Evolutionary conservation across 345 rosid genomes (phyloP).

Genomic region (Ricinus communis): DNA sequence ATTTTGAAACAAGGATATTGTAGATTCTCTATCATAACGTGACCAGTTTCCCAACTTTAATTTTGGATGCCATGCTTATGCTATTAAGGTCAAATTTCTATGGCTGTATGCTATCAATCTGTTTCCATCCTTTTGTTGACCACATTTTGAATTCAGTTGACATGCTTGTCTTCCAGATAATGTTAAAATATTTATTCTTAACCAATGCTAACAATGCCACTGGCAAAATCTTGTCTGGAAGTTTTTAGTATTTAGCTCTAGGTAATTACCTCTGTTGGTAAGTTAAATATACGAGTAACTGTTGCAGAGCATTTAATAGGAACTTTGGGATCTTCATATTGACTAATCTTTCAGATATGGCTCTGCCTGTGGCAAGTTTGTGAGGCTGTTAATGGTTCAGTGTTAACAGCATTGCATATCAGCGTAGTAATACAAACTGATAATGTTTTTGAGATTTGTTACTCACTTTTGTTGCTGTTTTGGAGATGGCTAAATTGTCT

Average conservation of each 20-base stretch:
- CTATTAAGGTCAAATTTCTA: background rate
- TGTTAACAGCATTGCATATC: too few relatives aligned
- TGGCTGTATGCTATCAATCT: too few relatives aligned
- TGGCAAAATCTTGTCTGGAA: background rate
- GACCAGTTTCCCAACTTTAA: background rate
- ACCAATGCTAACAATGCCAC: background rate
- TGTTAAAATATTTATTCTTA: background rate
- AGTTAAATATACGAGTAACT: constrained; percentile 5
- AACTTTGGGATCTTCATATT: too few relatives aligned
- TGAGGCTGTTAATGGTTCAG: background rate
- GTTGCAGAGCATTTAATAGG: too few relatives aligned
- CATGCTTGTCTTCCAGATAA: background rate
- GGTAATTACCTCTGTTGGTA: background rate
- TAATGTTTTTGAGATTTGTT: background rate
- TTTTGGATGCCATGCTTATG: background rate
- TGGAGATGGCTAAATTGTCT: background rate
- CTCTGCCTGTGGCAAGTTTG: too few relatives aligned
- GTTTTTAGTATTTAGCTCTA: background rate
- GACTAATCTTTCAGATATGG: too few relatives aligned
- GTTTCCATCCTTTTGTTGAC: background rate
- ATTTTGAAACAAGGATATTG: background rate
- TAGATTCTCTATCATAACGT: background rate
- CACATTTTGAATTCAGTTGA: background rate
- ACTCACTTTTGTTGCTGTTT: background rate
- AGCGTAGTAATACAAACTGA: background rate